These are phyloP conservation scores for Aspergillus funiculosus DNA, from an alignment of 495 filamentous ascomycete species.

Conservation along the genomic window DNA sequence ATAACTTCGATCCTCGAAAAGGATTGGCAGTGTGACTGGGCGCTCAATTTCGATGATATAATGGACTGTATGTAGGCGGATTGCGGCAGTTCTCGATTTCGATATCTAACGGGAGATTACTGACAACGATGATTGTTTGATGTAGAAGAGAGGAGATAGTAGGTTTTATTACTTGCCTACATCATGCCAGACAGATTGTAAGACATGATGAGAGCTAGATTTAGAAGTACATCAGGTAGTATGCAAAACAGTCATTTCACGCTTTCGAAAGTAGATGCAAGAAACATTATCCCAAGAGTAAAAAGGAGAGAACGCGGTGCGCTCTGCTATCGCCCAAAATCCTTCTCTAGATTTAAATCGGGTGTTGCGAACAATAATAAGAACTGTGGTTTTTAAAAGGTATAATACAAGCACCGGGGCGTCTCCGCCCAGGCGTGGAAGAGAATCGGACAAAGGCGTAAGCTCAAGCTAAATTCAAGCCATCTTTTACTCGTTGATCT, in stretches of 20 bases:
- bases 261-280: slow-evolving; percentile 43
- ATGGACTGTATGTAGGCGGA: not conserved
- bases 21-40: slow-evolving; percentile 26
- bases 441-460: slow-evolving; percentile 19
- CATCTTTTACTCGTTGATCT: slow-evolving; percentile 73
- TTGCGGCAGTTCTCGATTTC: not conserved
- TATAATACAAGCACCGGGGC: slow-evolving; percentile 35
- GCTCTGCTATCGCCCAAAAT: slow-evolving; percentile 13
- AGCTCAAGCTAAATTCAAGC: slow-evolving; percentile 10
- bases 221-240: slow-evolving; percentile 38
- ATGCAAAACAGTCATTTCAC: slow-evolving; percentile 43
- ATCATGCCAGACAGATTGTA: slow-evolving; percentile 9
- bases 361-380: slow-evolving; percentile 29
- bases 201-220: slow-evolving; percentile 18
- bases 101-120: not conserved
- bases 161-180: slow-evolving; percentile 31
- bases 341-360: slow-evolving; percentile 21
- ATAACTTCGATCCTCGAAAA: slow-evolving; percentile 40
- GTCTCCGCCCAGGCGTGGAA: slow-evolving; percentile 13
- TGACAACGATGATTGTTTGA: not conserved
- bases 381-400: slow-evolving; percentile 31
- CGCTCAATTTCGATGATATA: slow-evolving; percentile 15
- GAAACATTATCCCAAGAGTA: slow-evolving; percentile 20
- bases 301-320: not conserved
- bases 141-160: slow-evolving; percentile 35